Base-by-base conservation (phyloP, 176 grass and related monocot species). In the Carex littledalei region DNA sequence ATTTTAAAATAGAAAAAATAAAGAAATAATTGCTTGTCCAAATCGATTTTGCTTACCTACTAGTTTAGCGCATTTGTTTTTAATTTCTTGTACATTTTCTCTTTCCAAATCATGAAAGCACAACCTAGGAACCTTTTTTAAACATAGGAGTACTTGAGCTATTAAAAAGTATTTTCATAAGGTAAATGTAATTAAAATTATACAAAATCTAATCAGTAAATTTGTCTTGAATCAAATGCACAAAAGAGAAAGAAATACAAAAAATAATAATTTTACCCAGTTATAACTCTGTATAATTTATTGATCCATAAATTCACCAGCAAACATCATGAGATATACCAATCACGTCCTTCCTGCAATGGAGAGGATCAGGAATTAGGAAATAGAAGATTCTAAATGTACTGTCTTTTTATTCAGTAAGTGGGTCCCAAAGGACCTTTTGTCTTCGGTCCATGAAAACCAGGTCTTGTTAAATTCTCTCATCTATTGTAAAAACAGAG, bases 81-180 rank as follows among this genome's bases (percentile, higher is more conserved):
- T 43, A 67, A 35, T 67, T n/a, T 49, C 18, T 73, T 22, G 10
- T 49, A 24, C 69, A 24, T 32, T 73, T 73, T 21, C 20, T 74
- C 43, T 22, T 74, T 74, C 43, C 41, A 74, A 74, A 74, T 74
- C 70, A 74, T 74, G 20, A 50, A 74, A 74, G 43, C 41, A 74
- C 5, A 24, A 52, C 67, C 67, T 50, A 74, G 1, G 41, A 5
- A 21, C 13, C 70, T 10, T 73, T 49, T 22, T 73, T 12, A 75
- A 52, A 53, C 26, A 52, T 75, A 53, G 45, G n/a, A 53, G 45
- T 22, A 67, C n/a, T 26, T 24, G 41, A 0, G 21, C 43, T 75
- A 35, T 75, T 52, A 45, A 12, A 75, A 52, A 50, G 17, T 12
- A 3, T 75, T 24, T n/a, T 26, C 43, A 47, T 47, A 74, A 8